These are phyloP conservation scores for Kokia cookei DNA, from an alignment of 441 rosid species.

Conservation along the genomic window DNA sequence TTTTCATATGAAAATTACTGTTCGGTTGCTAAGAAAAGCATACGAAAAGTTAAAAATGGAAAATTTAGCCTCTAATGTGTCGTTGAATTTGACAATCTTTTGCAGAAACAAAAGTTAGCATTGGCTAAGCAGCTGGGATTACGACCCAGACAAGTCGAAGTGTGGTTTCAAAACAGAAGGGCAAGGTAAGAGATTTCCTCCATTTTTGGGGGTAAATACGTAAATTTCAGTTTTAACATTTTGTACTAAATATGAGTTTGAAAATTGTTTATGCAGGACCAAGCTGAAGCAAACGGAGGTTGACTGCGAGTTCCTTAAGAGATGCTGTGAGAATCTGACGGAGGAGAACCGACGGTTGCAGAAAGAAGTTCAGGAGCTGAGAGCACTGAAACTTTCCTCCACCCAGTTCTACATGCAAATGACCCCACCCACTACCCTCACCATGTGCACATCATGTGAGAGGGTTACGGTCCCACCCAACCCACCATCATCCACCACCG, in stretches of 20 bases:
- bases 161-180: constrained; percentile 98
- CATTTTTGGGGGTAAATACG: background rate
- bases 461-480: constrained; percentile 66
- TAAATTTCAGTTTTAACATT: background rate
- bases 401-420: constrained; percentile 92
- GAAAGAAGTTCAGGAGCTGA: constrained; percentile 82
- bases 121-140: constrained; percentile 88
- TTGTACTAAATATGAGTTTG: constrained; percentile 7
- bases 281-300: constrained; percentile 97
- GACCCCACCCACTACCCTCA: constrained; percentile 93
- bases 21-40: background rate
- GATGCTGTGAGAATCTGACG: constrained; percentile 86
- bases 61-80: background rate
- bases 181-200: constrained; percentile 59
- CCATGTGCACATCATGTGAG: constrained; percentile 98
- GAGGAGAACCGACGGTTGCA: constrained; percentile 89
- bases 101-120: constrained; percentile 81
- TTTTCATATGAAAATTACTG: background rate
- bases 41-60: background rate
- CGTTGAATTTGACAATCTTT: background rate
- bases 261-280: constrained; percentile 39
- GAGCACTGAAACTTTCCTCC: constrained; percentile 82
- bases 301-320: constrained; percentile 83
- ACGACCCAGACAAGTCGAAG: constrained; percentile 89
- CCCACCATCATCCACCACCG: constrained; percentile 15